phyloP scores from a whole-genome alignment of 495 filamentous ascomycete genomes.

The Annulohypoxylon stygium region DNA sequence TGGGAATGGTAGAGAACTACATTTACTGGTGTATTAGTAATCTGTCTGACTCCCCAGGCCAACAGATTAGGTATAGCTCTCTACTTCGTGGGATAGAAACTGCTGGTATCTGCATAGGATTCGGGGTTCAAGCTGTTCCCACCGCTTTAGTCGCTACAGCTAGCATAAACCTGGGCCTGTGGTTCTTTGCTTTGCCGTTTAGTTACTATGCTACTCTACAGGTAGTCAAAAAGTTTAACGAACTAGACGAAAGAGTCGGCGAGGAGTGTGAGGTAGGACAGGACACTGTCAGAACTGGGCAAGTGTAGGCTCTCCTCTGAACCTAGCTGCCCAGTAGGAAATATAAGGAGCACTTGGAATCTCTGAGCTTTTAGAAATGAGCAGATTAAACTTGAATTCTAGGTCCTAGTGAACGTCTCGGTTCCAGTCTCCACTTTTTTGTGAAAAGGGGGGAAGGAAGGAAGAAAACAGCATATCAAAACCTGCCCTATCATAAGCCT shows the following conservation, averaged over 20 bases:
- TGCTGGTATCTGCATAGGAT: slow-evolving; percentile 57
- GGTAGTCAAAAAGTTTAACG: slow-evolving; percentile 54
- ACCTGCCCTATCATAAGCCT: background rate
- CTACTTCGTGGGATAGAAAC: slow-evolving; percentile 59
- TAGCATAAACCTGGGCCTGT: slow-evolving; percentile 58
- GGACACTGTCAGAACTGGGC: background rate
- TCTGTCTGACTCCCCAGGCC: slow-evolving; percentile 57
- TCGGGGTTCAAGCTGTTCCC: slow-evolving; percentile 60
- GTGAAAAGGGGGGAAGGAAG: no score
- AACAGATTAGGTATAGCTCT: slow-evolving; percentile 60
- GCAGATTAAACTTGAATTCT: no score
- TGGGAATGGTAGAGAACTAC: slow-evolving; percentile 60
- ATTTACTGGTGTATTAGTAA: slow-evolving; percentile 63
- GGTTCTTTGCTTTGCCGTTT: slow-evolving; percentile 58
- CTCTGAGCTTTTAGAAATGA: no score
- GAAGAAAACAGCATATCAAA: no score
- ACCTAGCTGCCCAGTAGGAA: background rate
- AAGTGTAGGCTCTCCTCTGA: background rate
- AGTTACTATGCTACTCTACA: slow-evolving; percentile 60
- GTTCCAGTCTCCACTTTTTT: no score
- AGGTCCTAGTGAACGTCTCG: no score
- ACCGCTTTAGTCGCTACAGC: slow-evolving; percentile 58
- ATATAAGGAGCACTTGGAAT: no score
- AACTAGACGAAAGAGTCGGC: slow-evolving; percentile 15
- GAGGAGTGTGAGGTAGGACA: background rate